Evolutionary conservation across 2,329 filamentous ascomycete genomes (phyloP).

Genomic region (Acarospora socialis): DNA sequence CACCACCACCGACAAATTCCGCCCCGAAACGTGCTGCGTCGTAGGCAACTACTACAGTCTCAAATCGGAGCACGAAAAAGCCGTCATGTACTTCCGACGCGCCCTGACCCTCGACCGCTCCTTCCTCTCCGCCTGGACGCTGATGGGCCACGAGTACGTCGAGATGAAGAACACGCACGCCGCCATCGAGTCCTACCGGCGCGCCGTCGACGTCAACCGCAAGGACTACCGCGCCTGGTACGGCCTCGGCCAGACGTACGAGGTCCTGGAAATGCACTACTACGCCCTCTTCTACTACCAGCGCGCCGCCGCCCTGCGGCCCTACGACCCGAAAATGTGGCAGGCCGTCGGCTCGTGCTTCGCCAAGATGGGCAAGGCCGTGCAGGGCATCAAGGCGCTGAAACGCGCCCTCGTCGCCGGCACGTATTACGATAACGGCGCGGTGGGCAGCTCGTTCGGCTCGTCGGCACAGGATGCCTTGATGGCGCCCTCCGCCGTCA

Average conservation of each 20-base stretch:
- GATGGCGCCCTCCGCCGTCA: slow-evolving; percentile 35
- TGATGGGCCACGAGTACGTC: slow-evolving; percentile 98
- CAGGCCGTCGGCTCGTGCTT: slow-evolving; percentile 86
- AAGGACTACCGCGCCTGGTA: slow-evolving; percentile 98
- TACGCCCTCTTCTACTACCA: slow-evolving; percentile 98
- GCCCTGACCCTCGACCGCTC: slow-evolving; percentile 79
- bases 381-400: slow-evolving; percentile 88
- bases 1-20: slow-evolving; percentile 84
- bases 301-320: slow-evolving; percentile 79
- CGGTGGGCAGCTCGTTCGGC: slow-evolving; percentile 35
- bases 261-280: slow-evolving; percentile 94
- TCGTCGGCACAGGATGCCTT: slow-evolving; percentile 31
- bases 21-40: slow-evolving; percentile 91
- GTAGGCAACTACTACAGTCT: slow-evolving; percentile 96
- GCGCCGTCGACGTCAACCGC: slow-evolving; percentile 88
- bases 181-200: slow-evolving; percentile 89
- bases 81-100: slow-evolving; percentile 92
- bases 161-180: slow-evolving; percentile 98
- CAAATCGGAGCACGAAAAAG: slow-evolving; percentile 90
- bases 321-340: slow-evolving; percentile 98
- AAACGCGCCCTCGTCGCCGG: slow-evolving; percentile 85
- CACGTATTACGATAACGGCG: slow-evolving; percentile 63
- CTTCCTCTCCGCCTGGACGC: slow-evolving; percentile 89
- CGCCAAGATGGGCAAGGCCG: slow-evolving; percentile 70
- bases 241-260: slow-evolving; percentile 89